These are phyloP conservation scores for Penicillium corylophilum DNA, from an alignment of 2,329 filamentous ascomycete genomes.

Conservation along the genomic window DNA sequence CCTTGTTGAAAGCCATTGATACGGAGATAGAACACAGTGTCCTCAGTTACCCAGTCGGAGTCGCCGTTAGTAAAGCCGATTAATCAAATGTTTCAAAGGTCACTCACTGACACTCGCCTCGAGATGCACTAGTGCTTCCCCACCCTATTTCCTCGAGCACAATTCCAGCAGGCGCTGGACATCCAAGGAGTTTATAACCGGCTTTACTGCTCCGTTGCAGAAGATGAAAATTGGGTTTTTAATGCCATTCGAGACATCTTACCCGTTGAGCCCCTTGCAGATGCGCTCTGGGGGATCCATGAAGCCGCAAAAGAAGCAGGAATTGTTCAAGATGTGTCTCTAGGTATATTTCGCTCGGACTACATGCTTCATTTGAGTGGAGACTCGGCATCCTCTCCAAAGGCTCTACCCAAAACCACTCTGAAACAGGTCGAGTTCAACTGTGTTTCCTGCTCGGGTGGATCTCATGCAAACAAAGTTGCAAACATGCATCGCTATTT, in stretches of 20 bases:
- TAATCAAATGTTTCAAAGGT: neutral
- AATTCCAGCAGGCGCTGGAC: constrained; percentile 49
- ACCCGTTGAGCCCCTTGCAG: constrained; percentile 34
- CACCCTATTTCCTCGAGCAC: constrained; percentile 32
- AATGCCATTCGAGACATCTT: constrained; percentile 32
- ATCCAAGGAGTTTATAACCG: constrained; percentile 61
- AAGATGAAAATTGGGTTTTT: constrained; percentile 41
- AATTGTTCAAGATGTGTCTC: constrained; percentile 31
- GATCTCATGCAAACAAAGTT: constrained; percentile 40
- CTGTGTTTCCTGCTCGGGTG: constrained; percentile 45
- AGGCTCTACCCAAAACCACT: neutral
- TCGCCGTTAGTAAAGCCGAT: constrained; percentile 21
- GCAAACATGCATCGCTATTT: constrained; percentile 45
- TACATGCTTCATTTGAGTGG: constrained; percentile 43
- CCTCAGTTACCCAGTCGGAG: constrained; percentile 33
- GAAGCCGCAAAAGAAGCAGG: constrained; percentile 30
- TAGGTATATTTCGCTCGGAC: constrained; percentile 46
- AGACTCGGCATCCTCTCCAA: neutral
- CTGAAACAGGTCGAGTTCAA: constrained; percentile 51
- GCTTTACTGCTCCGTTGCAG: constrained; percentile 52
- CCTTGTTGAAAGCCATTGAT: constrained; percentile 36
- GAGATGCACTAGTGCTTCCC: constrained; percentile 25
- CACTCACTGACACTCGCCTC: neutral
- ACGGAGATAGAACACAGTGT: constrained; percentile 28
- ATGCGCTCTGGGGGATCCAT: constrained; percentile 41